A percentile compares a stretch with the other conserved stretches of the same genome.
Evolutionary conservation across 2,329 filamentous ascomycete genomes (phyloP).

Genomic region (Ceratocystis huliohia): DNA sequence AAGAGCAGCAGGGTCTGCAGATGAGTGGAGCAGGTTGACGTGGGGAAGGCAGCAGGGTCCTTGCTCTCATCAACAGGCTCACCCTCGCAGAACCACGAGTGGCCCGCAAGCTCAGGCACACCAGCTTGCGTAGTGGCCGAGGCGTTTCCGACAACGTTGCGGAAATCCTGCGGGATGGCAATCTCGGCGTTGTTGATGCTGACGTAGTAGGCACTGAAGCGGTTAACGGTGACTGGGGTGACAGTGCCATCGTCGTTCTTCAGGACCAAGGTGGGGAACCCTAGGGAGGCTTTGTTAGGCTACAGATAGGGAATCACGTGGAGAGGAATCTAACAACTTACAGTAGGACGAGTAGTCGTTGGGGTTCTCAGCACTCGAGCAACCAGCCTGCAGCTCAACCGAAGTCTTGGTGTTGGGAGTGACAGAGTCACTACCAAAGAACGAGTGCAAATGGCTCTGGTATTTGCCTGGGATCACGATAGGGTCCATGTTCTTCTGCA

Average conservation of each 20-base stretch:
- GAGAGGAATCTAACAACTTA: conserved; percentile 19
- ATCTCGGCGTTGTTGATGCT: conserved; percentile 32
- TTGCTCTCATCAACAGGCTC: conserved; percentile 22
- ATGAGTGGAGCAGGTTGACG: conserved; percentile 26
- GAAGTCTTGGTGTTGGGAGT: conserved; percentile 27
- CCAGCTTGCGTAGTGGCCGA: conserved; percentile 26
- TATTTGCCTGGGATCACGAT: conserved; percentile 28
- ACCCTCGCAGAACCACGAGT: conserved; percentile 28
- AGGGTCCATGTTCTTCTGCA: conserved; percentile 29
- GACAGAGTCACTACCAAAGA: conserved; percentile 29
- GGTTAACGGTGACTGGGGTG: conserved; percentile 27
- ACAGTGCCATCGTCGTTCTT: conserved; percentile 27
- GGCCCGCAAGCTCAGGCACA: conserved; percentile 21
- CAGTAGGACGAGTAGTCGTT: conserved; percentile 38
- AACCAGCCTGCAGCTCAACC: conserved; percentile 31
- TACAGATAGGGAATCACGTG: too few relatives aligned
- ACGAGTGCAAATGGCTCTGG: conserved; percentile 29
- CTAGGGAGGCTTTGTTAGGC: conserved; percentile 10
- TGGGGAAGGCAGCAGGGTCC: conserved; percentile 26
- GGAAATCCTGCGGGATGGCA: conserved; percentile 33
- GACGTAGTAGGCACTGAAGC: conserved; percentile 37
- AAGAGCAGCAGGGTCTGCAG: conserved; percentile 24
- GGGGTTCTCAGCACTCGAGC: conserved; percentile 34
- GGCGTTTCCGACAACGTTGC: conserved; percentile 32
- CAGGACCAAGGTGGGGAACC: conserved; percentile 33